Evolutionary conservation across 768 basidiomycete genomes (phyloP).

Genomic region (Pleurotus djamor): DNA sequence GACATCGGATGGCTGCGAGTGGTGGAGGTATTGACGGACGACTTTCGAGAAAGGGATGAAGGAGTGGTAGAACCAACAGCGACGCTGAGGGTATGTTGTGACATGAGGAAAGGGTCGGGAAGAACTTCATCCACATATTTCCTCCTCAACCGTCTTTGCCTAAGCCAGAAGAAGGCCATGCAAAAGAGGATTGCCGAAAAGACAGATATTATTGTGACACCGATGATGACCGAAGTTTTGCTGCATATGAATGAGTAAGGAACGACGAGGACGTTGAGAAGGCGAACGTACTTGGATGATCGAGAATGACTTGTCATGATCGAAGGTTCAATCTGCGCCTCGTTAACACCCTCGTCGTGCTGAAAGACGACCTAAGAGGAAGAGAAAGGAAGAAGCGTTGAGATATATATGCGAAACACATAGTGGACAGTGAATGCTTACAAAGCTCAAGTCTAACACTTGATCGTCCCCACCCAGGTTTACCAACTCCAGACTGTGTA

Average conservation of each 20-base stretch:
- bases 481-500: not conserved
- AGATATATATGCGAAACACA: slow-evolving; percentile 22
- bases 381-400: slow-evolving; percentile 38
- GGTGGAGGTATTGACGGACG: not conserved
- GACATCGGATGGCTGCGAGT: not conserved
- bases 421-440: slow-evolving; percentile 25
- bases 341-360: not conserved
- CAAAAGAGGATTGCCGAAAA: not conserved
- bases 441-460: slow-evolving; percentile 5
- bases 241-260: not conserved
- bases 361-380: slow-evolving; percentile 29
- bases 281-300: not conserved
- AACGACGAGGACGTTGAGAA: not conserved
- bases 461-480: slow-evolving; percentile 3
- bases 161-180: not conserved
- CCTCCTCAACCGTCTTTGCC: not conserved
- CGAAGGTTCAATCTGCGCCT: not conserved
- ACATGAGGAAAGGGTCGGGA: not conserved
- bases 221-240: not conserved
- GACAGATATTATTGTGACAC: not conserved
- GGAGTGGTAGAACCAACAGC: not conserved
- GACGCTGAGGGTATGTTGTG: not conserved
- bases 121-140: not conserved
- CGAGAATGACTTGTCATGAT: not conserved
- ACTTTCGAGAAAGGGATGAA: not conserved